These are phyloP conservation scores for Solanum chmielewskii DNA, from an alignment of 257 asterid genomes.

Conservation along the genomic window DNA sequence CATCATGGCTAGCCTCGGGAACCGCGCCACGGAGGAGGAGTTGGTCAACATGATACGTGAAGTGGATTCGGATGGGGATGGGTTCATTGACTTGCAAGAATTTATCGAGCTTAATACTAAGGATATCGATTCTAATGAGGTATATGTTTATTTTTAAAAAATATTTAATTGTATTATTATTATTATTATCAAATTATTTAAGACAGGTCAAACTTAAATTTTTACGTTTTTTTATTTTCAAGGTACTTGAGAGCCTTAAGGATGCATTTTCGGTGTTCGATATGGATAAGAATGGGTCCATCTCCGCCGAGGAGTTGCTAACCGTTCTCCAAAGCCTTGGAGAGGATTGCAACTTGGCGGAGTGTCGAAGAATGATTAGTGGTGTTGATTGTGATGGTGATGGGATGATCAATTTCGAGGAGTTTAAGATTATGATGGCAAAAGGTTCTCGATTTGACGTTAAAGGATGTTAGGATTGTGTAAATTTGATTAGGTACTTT, in stretches of 20 bases:
- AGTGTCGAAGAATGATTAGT: constrained; percentile 66
- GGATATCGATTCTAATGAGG: constrained; percentile 49
- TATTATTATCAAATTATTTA: neutral
- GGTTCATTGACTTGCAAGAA: constrained; percentile 62
- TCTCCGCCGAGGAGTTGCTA: constrained; percentile 65
- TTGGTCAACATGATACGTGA: constrained; percentile 50
- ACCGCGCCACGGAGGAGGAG: constrained; percentile 43
- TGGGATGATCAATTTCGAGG: constrained; percentile 69
- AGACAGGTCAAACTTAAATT: neutral
- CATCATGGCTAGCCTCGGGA: constrained; percentile 70
- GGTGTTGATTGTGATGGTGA: constrained; percentile 75
- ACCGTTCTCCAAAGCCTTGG: constrained; percentile 58
- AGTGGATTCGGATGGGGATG: constrained; percentile 83
- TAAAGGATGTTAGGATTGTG: neutral
- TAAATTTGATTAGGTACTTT: neutral
- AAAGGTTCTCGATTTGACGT: constrained; percentile 41
- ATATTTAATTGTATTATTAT: neutral
- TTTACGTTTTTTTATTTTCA: neutral
- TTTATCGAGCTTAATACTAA: constrained; percentile 66
- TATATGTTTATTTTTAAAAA: neutral
- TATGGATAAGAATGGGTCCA: constrained; percentile 53
- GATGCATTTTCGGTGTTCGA: constrained; percentile 77
- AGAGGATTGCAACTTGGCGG: constrained; percentile 67
- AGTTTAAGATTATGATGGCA: constrained; percentile 83
- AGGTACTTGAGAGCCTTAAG: constrained; percentile 32